phyloP scores from a whole-genome alignment of 257 asterid species.

The Forsythia suspensa region DNA sequence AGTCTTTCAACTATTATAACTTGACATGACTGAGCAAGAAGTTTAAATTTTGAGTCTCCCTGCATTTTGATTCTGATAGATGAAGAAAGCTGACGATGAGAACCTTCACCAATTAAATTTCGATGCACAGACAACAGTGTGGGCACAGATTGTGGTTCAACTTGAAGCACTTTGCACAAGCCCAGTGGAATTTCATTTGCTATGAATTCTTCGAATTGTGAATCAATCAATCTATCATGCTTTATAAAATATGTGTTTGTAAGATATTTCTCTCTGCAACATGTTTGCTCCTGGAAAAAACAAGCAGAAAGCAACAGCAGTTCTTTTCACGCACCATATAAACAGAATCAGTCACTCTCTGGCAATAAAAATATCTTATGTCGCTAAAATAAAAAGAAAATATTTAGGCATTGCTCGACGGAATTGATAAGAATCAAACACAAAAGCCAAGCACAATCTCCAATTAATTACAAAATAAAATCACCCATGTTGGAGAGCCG shows the following conservation, averaged over 20 bases:
- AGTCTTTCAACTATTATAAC: conserved; percentile 59
- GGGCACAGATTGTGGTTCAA: conserved; percentile 29
- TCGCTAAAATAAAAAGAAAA: background rate
- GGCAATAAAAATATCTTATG: background rate
- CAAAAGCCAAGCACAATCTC: background rate
- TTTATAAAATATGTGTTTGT: conserved; percentile 47
- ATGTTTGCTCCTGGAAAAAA: conserved; percentile 38
- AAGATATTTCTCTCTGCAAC: conserved; percentile 38
- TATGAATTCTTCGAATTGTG: conserved; percentile 43
- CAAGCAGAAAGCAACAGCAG: background rate
- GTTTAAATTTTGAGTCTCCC: conserved; percentile 24
- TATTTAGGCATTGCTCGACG: background rate
- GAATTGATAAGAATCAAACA: background rate
- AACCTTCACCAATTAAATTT: conserved; percentile 77
- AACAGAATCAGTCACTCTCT: background rate
- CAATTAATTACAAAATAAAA: background rate
- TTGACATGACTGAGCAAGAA: conserved; percentile 42
- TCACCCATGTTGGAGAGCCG: background rate
- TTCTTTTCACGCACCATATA: background rate
- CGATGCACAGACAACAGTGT: conserved; percentile 30
- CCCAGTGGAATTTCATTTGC: conserved; percentile 38
- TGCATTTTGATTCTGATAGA: conserved; percentile 43
- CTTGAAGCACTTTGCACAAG: conserved; percentile 33
- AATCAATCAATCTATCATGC: conserved; percentile 37
- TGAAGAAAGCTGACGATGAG: conserved; percentile 67